Conservation (phyloP, 2,329 filamentous ascomycete genomes). For the Elsinoe batatas region DNA sequence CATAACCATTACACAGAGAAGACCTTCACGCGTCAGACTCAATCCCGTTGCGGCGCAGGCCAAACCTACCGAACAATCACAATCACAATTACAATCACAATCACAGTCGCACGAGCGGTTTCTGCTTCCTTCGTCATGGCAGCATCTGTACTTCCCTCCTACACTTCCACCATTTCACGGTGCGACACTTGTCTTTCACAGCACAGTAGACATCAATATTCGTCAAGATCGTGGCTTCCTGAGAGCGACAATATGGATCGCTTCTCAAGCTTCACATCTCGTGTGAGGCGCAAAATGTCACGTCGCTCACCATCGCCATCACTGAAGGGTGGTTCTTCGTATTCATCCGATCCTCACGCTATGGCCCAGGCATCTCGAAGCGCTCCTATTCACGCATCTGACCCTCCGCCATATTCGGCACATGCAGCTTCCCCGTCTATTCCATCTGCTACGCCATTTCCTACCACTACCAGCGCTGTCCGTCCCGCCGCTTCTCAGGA, state of each 20-base stretch:
- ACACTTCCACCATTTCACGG: not conserved
- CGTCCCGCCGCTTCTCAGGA: conserved; percentile 34
- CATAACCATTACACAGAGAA: too few relatives aligned
- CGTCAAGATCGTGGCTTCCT: not conserved
- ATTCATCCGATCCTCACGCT: not conserved
- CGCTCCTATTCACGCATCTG: not conserved
- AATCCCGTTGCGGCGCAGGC: not conserved
- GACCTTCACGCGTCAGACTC: not conserved
- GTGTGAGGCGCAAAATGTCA: not conserved
- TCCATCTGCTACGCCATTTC: conserved; percentile 28
- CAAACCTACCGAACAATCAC: not conserved
- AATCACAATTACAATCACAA: not conserved
- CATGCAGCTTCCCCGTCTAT: conserved; percentile 34
- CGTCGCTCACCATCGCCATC: not conserved
- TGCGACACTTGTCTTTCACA: conserved; percentile 5
- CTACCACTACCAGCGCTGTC: conserved; percentile 18
- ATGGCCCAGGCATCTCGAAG: not conserved
- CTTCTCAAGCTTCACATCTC: not conserved
- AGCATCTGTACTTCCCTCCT: not conserved
- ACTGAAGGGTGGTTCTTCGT: too few relatives aligned
- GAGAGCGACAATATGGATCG: not conserved
- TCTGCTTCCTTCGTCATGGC: not conserved
- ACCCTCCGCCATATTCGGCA: conserved; percentile 14
- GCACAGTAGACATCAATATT: not conserved
- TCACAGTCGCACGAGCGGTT: not conserved